phyloP scores from a whole-genome alignment of 2,329 filamentous ascomycete genomes.

The Cercospora sojina region DNA sequence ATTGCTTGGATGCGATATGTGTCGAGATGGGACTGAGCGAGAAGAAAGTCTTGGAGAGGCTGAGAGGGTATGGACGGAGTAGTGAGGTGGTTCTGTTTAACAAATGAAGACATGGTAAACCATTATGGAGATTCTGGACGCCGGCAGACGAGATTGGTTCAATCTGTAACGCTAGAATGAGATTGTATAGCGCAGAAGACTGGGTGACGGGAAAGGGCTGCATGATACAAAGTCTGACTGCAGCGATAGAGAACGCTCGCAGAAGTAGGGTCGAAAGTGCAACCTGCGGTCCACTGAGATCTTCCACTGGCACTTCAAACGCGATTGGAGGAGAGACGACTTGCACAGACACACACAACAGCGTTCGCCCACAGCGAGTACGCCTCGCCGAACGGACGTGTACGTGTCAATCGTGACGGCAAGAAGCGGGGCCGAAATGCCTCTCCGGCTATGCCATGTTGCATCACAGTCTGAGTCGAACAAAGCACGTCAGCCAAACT shows the following conservation, averaged over 20 bases:
- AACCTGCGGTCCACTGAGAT: no score
- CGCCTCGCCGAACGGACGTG: no score
- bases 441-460: no score
- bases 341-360: no score
- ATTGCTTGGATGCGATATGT: conserved; percentile 80
- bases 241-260: not conserved
- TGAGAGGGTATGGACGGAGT: conserved; percentile 53
- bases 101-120: conserved; percentile 21
- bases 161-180: not conserved
- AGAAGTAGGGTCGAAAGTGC: no score
- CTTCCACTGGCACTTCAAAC: no score
- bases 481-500: not conserved
- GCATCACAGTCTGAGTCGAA: not conserved
- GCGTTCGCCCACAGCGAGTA: no score
- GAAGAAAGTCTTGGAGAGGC: conserved; percentile 65
- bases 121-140: no score
- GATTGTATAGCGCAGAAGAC: not conserved
- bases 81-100: conserved; percentile 37
- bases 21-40: conserved; percentile 71
- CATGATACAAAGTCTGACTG: not conserved
- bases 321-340: no score
- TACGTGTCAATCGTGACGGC: no score
- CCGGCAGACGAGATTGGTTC: not conserved
- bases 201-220: not conserved
- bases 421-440: no score